Base-by-base conservation (phyloP, 2,329 filamentous ascomycete genomes). In the Diaporthe helianthi region DNA sequence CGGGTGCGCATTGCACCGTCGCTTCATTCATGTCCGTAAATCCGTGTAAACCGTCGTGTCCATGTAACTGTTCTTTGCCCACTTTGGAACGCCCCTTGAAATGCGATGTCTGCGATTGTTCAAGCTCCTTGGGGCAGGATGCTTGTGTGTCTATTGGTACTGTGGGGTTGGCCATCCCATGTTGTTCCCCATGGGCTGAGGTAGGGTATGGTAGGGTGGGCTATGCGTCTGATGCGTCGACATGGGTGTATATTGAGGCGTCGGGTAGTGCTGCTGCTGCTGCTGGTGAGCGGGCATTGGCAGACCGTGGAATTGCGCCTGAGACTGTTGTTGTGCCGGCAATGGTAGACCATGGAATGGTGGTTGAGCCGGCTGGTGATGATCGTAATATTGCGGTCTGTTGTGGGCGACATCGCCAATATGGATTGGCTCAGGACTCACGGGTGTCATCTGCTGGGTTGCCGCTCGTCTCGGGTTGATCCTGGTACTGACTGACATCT, bases 371-470 rank as follows among this genome's bases (percentile, higher is more conserved):
- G 67, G 70, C 38, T 64, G 65, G 7, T 75, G 72, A 12, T 69
- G 65, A 49, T 73, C 68, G 53, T 74, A 74, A 47, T 74, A 76
- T 13, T 77, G 75, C 46, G 74, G 70, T 46, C 69, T 55, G 29
- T 46, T 38, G 15, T 71, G 61, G 31, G 38, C 46, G 12, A 58
- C 61, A 15, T 44, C 24, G 22, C 64, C 52, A 17, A 49, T 46
- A 24, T 73, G 67, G 46, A 73, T 73, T 12, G 67, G 72, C 73
- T 78, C 80, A 26, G 71, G 71, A 63, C 74, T 77, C 22, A 75
- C 73, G 36, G 73, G 74, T 54, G 71, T 71, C 68, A 67, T 74
- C 55, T 69, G 54, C n/a, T 58, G 74, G 52, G 71, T 70, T 64
- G 61, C 73, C 44, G 67, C 55, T 22, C 47, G 55, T 22, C 41